phyloP scores from a whole-genome alignment of 2,329 filamentous ascomycete genomes.

The Diaporthe sp. region DNA sequence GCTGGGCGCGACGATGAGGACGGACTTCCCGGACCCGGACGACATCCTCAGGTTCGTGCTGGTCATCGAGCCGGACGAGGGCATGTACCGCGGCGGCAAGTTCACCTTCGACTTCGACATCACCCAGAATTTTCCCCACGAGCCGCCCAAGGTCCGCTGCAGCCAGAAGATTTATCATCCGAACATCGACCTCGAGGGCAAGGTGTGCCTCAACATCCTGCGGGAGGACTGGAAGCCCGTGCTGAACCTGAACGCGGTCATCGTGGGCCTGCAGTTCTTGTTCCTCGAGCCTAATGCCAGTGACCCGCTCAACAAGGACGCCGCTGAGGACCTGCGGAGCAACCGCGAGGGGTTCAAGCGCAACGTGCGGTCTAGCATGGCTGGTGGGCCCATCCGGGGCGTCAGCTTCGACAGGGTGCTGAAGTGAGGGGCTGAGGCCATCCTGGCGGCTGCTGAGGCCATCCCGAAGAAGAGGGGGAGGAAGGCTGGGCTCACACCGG shows the following conservation, averaged over 20 bases:
- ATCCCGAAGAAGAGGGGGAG: background rate
- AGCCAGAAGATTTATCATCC: conserved; percentile 99
- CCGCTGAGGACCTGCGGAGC: conserved; percentile 87
- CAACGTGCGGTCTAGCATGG: conserved; percentile 88
- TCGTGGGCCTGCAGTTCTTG: conserved; percentile 94
- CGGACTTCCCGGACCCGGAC: conserved; percentile 83
- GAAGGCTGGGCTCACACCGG: no score
- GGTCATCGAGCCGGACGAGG: conserved; percentile 86
- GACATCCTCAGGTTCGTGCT: conserved; percentile 88
- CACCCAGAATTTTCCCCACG: conserved; percentile 95
- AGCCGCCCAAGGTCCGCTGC: conserved; percentile 97
- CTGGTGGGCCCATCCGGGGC: conserved; percentile 79
- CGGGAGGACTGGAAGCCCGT: conserved; percentile 99
- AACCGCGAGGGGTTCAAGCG: conserved; percentile 92
- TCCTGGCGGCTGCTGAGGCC: no score
- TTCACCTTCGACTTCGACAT: conserved; percentile 95
- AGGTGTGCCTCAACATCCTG: conserved; percentile 97
- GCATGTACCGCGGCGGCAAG: conserved; percentile 85
- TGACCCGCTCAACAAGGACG: conserved; percentile 98
- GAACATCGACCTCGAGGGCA: conserved; percentile 97
- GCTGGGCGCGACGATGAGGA: conserved; percentile 82
- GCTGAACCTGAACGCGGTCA: conserved; percentile 94
- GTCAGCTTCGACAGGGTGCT: conserved; percentile 82
- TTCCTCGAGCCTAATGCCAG: conserved; percentile 98
- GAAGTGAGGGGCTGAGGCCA: conserved; percentile 58